Evolutionary conservation across 495 filamentous ascomycete genomes (phyloP), one percentile per base, ranked within the genome.

Genomic region (Lophium mytilinum): DNA sequence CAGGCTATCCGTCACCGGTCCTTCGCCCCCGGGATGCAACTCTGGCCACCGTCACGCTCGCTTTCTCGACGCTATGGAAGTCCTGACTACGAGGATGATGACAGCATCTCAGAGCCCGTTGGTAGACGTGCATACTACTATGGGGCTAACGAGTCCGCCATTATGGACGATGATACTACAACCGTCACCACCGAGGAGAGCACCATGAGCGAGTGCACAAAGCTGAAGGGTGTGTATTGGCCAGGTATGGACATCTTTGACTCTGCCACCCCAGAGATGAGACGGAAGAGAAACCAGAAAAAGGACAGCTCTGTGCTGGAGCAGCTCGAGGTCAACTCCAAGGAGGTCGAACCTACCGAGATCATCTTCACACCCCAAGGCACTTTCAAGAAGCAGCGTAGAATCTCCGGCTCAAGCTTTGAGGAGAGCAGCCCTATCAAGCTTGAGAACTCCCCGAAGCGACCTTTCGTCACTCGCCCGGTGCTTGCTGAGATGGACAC

Each of bases 191-290:
- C 37, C 34, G 64, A 66, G 30, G 66, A 64, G 17, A 51, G 52
- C 50, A 65, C 53, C 12, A 64, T 50, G 9, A 70, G 73, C 69
- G 52, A 70, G 46, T 65, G 59, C 52, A 70, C 69, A 50, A 75
- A 75, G 65, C 73, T 96, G 56, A 95, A 95, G 69, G 90, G 90
- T 0, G 70, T 87, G 8, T 67, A 80, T 46, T 94, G 82, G 77
- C 87, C 87, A 4, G 90, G 90, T 9, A 96, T 96, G 90, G 82
- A 84, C 52, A 71, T 92, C 17, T 95, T 94, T 64, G 90, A 96
- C 66, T 85, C 89, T 10, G 90, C 90, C 8, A 88, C 82, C 1
- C 76, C 82, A 52, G 80, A 86, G 47, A 86, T 86, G 75, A 84
- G 84, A 64, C 81, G 86, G 37, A 88, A 81, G 71, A 81, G 90